Evolutionary conservation across 495 filamentous ascomycete genomes (phyloP).

Genomic region (Bombardia bombarda): DNA sequence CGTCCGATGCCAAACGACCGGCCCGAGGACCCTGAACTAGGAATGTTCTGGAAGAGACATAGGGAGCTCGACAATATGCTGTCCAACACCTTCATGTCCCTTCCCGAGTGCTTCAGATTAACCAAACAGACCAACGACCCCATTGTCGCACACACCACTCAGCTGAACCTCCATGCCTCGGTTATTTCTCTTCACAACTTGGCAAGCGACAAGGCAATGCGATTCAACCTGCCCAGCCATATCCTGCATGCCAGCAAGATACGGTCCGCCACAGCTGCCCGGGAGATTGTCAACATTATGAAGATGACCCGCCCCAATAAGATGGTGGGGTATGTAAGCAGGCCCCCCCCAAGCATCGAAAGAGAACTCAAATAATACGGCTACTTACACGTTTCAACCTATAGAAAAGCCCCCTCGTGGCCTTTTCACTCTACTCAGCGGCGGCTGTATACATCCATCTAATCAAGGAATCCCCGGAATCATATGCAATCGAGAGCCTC

Average conservation of each 20-base stretch:
- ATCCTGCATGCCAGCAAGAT: conserved; percentile 24
- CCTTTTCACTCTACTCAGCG: conserved; percentile 36
- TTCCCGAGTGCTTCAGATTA: conserved; percentile 33
- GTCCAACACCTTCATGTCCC: conserved; percentile 37
- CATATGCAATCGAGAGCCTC: conserved; percentile 19
- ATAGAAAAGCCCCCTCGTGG: conserved; percentile 28
- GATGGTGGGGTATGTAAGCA: conserved; percentile 17
- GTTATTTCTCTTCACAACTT: conserved; percentile 37
- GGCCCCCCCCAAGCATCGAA: background rate
- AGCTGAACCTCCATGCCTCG: conserved; percentile 37
- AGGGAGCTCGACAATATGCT: conserved; percentile 38
- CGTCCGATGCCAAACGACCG: conserved; percentile 29
- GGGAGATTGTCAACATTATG: conserved; percentile 37
- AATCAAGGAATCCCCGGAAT: conserved; percentile 16
- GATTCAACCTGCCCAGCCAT: conserved; percentile 22
- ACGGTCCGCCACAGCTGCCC: conserved; percentile 28
- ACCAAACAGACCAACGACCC: conserved; percentile 28
- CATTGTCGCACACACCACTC: conserved; percentile 32
- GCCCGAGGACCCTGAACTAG: conserved; percentile 30
- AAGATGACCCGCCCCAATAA: conserved; percentile 27
- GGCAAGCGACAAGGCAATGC: conserved; percentile 33
- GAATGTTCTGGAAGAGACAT: conserved; percentile 38
- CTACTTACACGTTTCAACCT: too few species aligned
- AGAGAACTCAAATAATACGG: background rate
- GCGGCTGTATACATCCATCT: conserved; percentile 31